Percentiles rank a stretch among this genome's conserved stretches.
Evolutionary conservation across 306 rosid genomes (phyloP).

Genomic region (Vachellia collinsii): DNA sequence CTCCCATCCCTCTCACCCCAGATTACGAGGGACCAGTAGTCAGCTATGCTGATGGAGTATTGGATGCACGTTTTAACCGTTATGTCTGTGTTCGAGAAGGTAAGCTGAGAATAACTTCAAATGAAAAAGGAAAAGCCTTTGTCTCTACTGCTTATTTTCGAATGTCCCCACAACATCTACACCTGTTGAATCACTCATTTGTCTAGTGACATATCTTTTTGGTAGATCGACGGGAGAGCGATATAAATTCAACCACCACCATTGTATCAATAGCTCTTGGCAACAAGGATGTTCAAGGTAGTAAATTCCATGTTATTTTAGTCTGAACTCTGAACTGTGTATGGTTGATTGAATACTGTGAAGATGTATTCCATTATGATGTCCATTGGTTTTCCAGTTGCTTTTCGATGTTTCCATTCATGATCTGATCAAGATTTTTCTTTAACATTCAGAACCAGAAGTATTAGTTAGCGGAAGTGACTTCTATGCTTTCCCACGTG

Average conservation of each 20-base stretch:
- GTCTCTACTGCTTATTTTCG: neutral
- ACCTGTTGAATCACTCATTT: neutral
- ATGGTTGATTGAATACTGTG: slow-evolving; percentile 15
- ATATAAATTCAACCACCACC: slow-evolving; percentile 64
- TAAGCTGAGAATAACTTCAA: slow-evolving; percentile 3
- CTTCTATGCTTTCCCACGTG: slow-evolving; percentile 92
- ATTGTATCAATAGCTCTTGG: slow-evolving; percentile 68
- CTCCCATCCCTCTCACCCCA: slow-evolving; percentile 74
- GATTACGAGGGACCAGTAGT: slow-evolving; percentile 73
- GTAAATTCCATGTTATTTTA: slow-evolving; percentile 32
- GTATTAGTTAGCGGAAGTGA: slow-evolving; percentile 77
- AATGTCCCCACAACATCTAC: slow-evolving; percentile 9
- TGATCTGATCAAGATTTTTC: slow-evolving; percentile 22
- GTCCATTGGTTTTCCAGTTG: slow-evolving; percentile 11
- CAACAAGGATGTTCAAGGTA: slow-evolving; percentile 65
- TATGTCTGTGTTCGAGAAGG: slow-evolving; percentile 87
- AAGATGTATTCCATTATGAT: slow-evolving; percentile 1
- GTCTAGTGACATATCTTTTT: slow-evolving; percentile 25
- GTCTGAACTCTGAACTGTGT: neutral
- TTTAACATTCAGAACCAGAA: slow-evolving; percentile 65
- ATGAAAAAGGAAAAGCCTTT: neutral
- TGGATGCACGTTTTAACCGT: slow-evolving; percentile 76
- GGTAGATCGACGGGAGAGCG: slow-evolving; percentile 76
- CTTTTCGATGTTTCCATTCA: slow-evolving; percentile 24
- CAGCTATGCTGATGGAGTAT: slow-evolving; percentile 86